phyloP scores from a whole-genome alignment of 164 flowering plant species.

The Litsea cubeba region DNA sequence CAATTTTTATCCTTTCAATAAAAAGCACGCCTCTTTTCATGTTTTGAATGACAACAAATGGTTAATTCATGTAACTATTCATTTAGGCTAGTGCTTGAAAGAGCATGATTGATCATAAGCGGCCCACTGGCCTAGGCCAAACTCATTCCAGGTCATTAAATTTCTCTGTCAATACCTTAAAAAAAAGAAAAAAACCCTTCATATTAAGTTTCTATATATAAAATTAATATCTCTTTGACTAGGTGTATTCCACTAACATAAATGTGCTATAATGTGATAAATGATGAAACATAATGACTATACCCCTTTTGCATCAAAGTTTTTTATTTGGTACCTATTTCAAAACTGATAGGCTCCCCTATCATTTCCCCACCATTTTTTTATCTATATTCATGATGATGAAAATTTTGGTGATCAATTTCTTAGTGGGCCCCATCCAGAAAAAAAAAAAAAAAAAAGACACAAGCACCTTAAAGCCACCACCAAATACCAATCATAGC shows the following conservation, averaged over 20 bases:
- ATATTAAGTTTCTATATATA: background rate
- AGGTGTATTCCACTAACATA: background rate
- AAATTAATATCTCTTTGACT: background rate
- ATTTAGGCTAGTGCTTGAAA: background rate
- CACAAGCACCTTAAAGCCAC: background rate
- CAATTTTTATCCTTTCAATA: too few species aligned
- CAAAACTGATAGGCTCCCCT: background rate
- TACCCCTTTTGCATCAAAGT: background rate
- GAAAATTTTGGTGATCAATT: background rate
- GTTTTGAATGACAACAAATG: too few species aligned
- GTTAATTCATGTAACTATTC: too few species aligned
- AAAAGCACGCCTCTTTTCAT: too few species aligned
- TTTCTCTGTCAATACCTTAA: background rate
- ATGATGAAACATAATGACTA: background rate
- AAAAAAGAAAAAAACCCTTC: too few species aligned
- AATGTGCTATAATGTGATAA: background rate
- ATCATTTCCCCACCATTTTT: background rate
- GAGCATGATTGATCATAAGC: too few species aligned
- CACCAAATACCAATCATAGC: background rate
- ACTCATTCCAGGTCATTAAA: background rate
- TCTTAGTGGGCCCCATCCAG: background rate
- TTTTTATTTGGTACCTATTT: too few species aligned
- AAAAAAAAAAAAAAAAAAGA: background rate
- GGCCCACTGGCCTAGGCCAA: too few species aligned
- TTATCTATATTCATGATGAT: background rate